phyloP scores from a whole-genome alignment of 2,329 filamentous ascomycete genomes.

The Cordyceps fumosorosea region DNA sequence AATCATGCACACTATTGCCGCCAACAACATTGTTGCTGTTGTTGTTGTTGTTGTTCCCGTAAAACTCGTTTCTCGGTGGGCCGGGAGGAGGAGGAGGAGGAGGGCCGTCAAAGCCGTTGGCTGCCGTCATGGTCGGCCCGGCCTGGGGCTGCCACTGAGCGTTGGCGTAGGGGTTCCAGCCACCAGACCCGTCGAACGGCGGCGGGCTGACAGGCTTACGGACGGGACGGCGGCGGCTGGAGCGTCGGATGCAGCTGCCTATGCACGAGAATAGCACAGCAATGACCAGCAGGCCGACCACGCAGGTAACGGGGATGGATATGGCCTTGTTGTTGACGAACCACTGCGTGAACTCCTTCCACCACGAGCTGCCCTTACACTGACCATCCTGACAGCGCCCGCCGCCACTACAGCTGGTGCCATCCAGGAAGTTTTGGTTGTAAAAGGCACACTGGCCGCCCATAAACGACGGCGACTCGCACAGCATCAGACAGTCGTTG shows the following conservation, averaged over 20 bases:
- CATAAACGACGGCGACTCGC: slow-evolving; percentile 63
- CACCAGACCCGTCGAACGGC: slow-evolving; percentile 11
- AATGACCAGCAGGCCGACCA: slow-evolving; percentile 66
- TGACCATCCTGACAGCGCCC: slow-evolving; percentile 72
- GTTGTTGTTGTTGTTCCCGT: neutral
- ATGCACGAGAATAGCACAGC: slow-evolving; percentile 64
- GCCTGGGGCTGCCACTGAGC: slow-evolving; percentile 11
- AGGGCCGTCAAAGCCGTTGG: slow-evolving; percentile 9
- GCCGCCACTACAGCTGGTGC: slow-evolving; percentile 74
- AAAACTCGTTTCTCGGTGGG: neutral
- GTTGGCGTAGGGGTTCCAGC: slow-evolving; percentile 17
- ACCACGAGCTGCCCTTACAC: slow-evolving; percentile 65
- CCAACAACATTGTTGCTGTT: neutral
- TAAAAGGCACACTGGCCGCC: slow-evolving; percentile 62
- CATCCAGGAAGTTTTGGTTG: slow-evolving; percentile 90
- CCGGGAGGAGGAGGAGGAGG: too few relatives aligned
- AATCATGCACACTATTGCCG: slow-evolving; percentile 5
- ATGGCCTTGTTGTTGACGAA: slow-evolving; percentile 70
- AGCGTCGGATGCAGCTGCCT: slow-evolving; percentile 36
- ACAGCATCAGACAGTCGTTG: slow-evolving; percentile 66
- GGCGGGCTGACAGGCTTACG: slow-evolving; percentile 18
- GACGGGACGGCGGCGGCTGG: slow-evolving; percentile 16
- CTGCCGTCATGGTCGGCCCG: slow-evolving; percentile 15
- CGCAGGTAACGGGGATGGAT: slow-evolving; percentile 71
- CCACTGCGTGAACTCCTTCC: slow-evolving; percentile 67